Conservation (phyloP, 768 basidiomycete species). For the Termitomyces sp. region DNA sequence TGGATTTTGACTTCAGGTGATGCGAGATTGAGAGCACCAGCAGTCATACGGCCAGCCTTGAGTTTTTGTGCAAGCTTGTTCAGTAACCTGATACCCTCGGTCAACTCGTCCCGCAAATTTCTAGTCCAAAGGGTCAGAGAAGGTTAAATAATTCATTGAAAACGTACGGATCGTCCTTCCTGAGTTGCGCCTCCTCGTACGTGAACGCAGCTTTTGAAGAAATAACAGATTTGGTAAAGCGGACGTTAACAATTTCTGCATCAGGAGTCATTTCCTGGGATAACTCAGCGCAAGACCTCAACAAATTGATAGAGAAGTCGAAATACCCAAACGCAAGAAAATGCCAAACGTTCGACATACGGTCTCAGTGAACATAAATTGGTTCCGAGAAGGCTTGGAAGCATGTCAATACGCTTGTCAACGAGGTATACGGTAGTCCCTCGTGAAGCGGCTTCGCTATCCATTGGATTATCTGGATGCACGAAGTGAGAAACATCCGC, state of each 20-base stretch:
- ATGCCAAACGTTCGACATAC: constrained; percentile 89
- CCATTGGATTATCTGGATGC: constrained; percentile 90
- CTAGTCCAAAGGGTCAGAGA: constrained; percentile 28
- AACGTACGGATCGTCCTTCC: constrained; percentile 86
- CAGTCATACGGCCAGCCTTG: constrained; percentile 81
- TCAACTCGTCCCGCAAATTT: constrained; percentile 72
- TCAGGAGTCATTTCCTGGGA: constrained; percentile 81
- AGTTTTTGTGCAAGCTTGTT: constrained; percentile 84
- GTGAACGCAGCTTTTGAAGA: constrained; percentile 95
- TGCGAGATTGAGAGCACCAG: constrained; percentile 96
- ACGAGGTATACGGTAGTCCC: constrained; percentile 98
- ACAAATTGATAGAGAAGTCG: not conserved
- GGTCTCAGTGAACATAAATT: constrained; percentile 93
- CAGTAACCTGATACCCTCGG: constrained; percentile 80
- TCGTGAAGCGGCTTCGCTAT: constrained; percentile 89
- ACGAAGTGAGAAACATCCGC: constrained; percentile 99
- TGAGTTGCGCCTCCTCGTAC: constrained; percentile 91
- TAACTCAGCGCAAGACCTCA: constrained; percentile 6
- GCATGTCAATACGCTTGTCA: constrained; percentile 98
- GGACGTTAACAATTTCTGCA: constrained; percentile 84
- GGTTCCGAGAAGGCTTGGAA: constrained; percentile 88
- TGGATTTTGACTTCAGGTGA: constrained; percentile 99
- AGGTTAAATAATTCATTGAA: not conserved
- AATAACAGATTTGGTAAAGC: constrained; percentile 95
- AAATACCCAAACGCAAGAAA: constrained; percentile 92